Evolutionary conservation across 345 rosid species (phyloP), one percentile per base, ranked within the genome.

Genomic region (Citrus mangshanensis): DNA sequence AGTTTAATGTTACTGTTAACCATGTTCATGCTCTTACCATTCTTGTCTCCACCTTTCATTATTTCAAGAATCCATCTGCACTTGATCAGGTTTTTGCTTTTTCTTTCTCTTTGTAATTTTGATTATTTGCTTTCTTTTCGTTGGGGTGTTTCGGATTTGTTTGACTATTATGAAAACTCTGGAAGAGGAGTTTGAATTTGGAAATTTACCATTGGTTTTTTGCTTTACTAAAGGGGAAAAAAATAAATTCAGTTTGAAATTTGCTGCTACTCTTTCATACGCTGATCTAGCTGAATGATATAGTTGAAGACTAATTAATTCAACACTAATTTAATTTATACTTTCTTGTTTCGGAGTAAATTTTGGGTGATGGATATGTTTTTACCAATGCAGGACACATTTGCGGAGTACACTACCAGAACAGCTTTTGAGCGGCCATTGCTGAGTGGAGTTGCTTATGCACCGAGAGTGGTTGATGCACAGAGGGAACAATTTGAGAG

Each of bases 21-120:
- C 99, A 96, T 89, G 98, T 96, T 62, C 99, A 96, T 75, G 99
- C 98, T 75, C 91, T 96, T 76, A 97, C 99, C 75, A 89, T 96
- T 82, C 97, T 96, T 70, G 97, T 96, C 85, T 96, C 99, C 68
- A 93, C 99, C 77, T 96, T 96, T 70, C 97, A 92, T 82, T 96
- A 91, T 87, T 90, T 85, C 89, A 93, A 89, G 88, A 91, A 86
- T 78, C 98, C 99, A 58, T 93, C 99, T 79, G 97, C 99, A 22
- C 94, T 96, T 61, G 98, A 96, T 89, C 98, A 96, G 99, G 99
- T 96, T 84, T 79, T 77, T 82, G 70, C 37, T 27, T 38, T 27
- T 69, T 62, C 66, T 24, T 71, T 22, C 54, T 65, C 66, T 61
- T 65, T 28, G 68, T n/a, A 69, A 21, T 49, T 65, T 40, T 14